A percentile compares a stretch with the other conserved stretches of the same genome.
Evolutionary conservation across 2,329 filamentous ascomycete genomes (phyloP).

Genomic region (Venturia asperata): DNA sequence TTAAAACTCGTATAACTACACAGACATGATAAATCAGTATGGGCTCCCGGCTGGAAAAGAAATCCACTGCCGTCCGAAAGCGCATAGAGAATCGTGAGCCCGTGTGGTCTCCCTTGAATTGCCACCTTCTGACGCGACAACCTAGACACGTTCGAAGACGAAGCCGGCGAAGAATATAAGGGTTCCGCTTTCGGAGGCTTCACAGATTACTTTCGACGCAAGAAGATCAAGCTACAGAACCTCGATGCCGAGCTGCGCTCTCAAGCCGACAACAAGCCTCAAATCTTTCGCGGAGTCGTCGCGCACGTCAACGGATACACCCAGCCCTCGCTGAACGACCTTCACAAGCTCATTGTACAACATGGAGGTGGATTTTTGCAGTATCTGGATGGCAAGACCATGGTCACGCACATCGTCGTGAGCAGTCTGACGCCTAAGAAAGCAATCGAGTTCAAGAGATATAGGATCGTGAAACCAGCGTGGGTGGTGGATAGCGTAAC

Average conservation of each 20-base stretch:
- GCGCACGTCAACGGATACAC: constrained; percentile 94
- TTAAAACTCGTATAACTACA: neutral
- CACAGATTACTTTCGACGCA: constrained; percentile 83
- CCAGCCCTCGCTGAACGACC: constrained; percentile 81
- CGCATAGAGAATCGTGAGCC: constrained; percentile 51
- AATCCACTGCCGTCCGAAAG: constrained; percentile 54
- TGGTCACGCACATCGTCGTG: constrained; percentile 92
- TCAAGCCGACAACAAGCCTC: constrained; percentile 58
- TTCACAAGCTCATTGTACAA: constrained; percentile 80
- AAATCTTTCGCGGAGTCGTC: constrained; percentile 84
- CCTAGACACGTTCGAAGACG: constrained; percentile 64
- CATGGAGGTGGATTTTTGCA: constrained; percentile 95
- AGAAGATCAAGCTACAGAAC: constrained; percentile 97
- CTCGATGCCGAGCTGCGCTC: constrained; percentile 75
- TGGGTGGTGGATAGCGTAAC: constrained; percentile 89
- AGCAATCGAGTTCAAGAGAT: constrained; percentile 74
- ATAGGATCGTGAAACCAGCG: constrained; percentile 86
- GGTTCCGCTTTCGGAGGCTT: constrained; percentile 84
- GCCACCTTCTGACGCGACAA: neutral
- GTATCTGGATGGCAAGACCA: constrained; percentile 89
- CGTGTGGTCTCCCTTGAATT: constrained; percentile 8
- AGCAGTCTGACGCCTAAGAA: constrained; percentile 89
- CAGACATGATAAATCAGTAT: constrained; percentile 32
- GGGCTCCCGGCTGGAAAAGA: constrained; percentile 56
- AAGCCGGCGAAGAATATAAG: constrained; percentile 86